Base-by-base conservation (phyloP, 164 flowering plant species). In the Dillenia turbinata region DNA sequence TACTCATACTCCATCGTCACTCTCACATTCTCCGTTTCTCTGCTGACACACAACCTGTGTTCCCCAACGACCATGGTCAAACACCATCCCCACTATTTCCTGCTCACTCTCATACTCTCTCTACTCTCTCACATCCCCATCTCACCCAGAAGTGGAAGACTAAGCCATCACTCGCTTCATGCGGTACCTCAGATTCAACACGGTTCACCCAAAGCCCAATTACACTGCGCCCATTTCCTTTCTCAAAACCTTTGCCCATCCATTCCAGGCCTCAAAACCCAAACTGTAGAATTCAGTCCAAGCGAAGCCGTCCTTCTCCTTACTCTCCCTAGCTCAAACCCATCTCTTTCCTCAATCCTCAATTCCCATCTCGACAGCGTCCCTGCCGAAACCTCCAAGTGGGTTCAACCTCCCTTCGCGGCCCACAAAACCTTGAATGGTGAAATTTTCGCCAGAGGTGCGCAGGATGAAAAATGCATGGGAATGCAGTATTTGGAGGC, bases 381-480 rank as follows among this genome's bases (percentile, higher is more conserved):
- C 78, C 97, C 99, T 16, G 97, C 92, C 71, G 99, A 94, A 66
- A 82, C 88, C 51, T 59, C 75, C 54, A 84, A 87, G 58, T 94
- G 99, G 97, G 1, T 44, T 62, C 79, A 91, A 77, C 85, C 88
- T 5, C 99, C 99, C 43, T 91, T 91, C 79, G 63, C 86, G 44
- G 96, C 96, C 64, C 56, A 66, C 65, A 71, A 62, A 8, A 43
- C 83, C 19, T 15, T 73, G 44, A 79, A 78, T 49, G 96, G 99
- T 8, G 69, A 66, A 11, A 94, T 94, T 71, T 89, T 63, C 71
- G 96, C 93, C 47, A 83, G 99, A 14, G 96, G 99, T 1, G 79
- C 99, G 17, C 99, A 94, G 60, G 97, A 94, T 57, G 96, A 91
- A 65, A 91, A 94, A 54, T 89, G 93, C 73, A 85, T 91, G 46